Base-by-base conservation (phyloP, 257 asterid genomes). In the Nicotiana paniculata region DNA sequence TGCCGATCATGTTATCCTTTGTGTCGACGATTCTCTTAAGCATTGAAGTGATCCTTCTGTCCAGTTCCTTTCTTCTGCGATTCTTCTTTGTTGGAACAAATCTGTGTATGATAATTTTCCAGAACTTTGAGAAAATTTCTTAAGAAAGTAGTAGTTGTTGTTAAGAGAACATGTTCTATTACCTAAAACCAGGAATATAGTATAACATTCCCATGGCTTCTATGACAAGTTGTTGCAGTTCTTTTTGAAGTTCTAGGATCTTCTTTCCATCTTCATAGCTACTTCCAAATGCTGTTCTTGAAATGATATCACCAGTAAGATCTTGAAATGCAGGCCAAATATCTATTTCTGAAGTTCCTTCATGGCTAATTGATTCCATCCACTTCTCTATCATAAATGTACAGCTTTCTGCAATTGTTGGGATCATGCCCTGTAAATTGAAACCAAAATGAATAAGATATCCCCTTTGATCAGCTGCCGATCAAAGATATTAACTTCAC, bases 81-180 rank as follows among this genome's bases (percentile, higher is more conserved):
- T 88, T 91, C 83, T 84, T 89, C 82, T 82, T 91, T 9, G 93
- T 91, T 46, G 95, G 93, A 80, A 91, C 80, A 84, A 86, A 91
- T 67, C 93, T 91, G 78, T 39, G 63, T 59, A 65, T 68, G 21
- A 21, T 46, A 18, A 11, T 21, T 72, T 70, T 70, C 6, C 37
- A 43, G 78, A 70, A 70, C 12, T 4, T 4, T 18, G 12, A 7
- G 21, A 43, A 5, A 8, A 61, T 21, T 70, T 46, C 35, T 24
- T 72, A 12, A 43, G 59, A 72, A 72, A 72, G 59, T 72, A 4
- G 18, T 53, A 1, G 58, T 53, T 13, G 17, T 10, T 10, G 2
- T 53, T 53, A 43, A 43, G 51, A 43, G 51, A 10, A 1, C 2
- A 43, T 21, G 78, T 17, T 72, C 10, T 43, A 35, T 59, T 83